These are phyloP conservation scores for Penicillium sp. DNA, from an alignment of 2,329 filamentous ascomycete genomes.

Conservation along the genomic window DNA sequence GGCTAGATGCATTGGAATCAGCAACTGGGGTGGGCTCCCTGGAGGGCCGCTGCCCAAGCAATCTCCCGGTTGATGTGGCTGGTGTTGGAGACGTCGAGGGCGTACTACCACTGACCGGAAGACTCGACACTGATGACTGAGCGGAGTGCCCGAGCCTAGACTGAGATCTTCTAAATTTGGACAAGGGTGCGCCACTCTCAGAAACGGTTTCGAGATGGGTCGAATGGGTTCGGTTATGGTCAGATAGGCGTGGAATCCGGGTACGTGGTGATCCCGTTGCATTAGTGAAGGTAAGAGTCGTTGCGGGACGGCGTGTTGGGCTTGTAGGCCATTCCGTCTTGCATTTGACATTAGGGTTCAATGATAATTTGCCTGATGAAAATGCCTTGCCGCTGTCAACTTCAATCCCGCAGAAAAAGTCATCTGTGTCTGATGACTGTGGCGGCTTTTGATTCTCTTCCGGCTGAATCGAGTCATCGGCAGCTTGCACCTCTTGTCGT, in stretches of 20 bases:
- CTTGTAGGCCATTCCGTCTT: slow-evolving; percentile 73
- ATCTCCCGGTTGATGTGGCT: slow-evolving; percentile 64
- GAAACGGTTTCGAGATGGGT: slow-evolving; percentile 85
- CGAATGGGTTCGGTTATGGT: slow-evolving; percentile 72
- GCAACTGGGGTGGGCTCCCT: slow-evolving; percentile 38
- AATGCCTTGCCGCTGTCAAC: slow-evolving; percentile 83
- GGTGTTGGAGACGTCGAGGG: slow-evolving; percentile 62
- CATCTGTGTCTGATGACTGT: slow-evolving; percentile 58
- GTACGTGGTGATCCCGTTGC: slow-evolving; percentile 65
- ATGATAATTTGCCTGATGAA: slow-evolving; percentile 75
- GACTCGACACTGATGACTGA: slow-evolving; percentile 69
- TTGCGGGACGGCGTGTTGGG: slow-evolving; percentile 71
- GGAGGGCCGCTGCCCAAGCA: slow-evolving; percentile 52
- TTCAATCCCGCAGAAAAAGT: slow-evolving; percentile 85
- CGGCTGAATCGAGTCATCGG: slow-evolving; percentile 36
- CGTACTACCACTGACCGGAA: slow-evolving; percentile 65
- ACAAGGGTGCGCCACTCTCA: slow-evolving; percentile 77
- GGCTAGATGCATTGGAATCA: slow-evolving; percentile 57
- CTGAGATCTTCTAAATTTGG: slow-evolving; percentile 65
- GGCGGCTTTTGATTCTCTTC: slow-evolving; percentile 24
- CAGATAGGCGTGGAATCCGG: slow-evolving; percentile 77
- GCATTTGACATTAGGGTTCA: slow-evolving; percentile 90
- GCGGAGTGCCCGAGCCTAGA: slow-evolving; percentile 70
- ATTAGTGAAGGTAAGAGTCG: slow-evolving; percentile 90
- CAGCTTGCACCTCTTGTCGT: slow-evolving; percentile 59